A percentile compares a stretch with the other conserved stretches of the same genome.
These are phyloP conservation scores for Fusarium sp. DNA, from an alignment of 2,329 filamentous ascomycete species.

Conservation along the genomic window DNA sequence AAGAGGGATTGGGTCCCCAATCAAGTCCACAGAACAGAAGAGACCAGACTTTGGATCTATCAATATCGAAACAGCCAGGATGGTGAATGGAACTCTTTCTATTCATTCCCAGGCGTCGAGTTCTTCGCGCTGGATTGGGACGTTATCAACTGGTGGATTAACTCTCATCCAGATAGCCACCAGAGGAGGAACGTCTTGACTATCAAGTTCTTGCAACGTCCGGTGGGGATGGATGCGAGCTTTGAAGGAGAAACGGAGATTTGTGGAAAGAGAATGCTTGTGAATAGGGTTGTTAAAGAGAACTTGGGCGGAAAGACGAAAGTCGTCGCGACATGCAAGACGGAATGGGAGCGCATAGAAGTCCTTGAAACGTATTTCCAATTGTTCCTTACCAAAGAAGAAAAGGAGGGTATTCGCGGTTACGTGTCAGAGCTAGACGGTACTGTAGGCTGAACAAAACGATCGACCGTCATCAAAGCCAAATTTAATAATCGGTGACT, in stretches of 20 bases:
- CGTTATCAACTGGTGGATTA: conserved; percentile 68
- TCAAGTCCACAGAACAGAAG: conserved; percentile 49
- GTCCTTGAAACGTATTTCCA: too few relatives aligned
- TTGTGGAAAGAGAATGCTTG: conserved; percentile 43
- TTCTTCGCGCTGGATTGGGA: conserved; percentile 65
- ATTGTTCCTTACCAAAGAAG: too few relatives aligned
- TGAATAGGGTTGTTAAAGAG: conserved; percentile 39
- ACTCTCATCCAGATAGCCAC: conserved; percentile 59
- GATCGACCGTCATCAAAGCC: background rate
- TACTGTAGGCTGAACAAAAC: background rate
- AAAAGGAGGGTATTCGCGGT: too few relatives aligned
- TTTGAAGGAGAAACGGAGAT: conserved; percentile 42
- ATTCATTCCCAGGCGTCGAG: conserved; percentile 74
- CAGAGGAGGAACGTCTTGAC: conserved; percentile 66
- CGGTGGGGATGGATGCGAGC: conserved; percentile 49
- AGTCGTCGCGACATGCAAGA: too few relatives aligned
- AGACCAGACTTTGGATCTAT: conserved; percentile 70
- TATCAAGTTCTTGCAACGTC: conserved; percentile 62
- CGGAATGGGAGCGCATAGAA: too few relatives aligned
- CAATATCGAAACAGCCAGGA: conserved; percentile 63
- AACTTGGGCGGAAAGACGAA: conserved; percentile 11
- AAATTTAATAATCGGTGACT: background rate
- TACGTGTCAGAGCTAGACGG: too few relatives aligned
- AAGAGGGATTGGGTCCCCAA: conserved; percentile 59
- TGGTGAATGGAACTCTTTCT: conserved; percentile 68